Base-by-base conservation (phyloP, 1,139 yeast species). In the Saccharomyces hybrid region DNA sequence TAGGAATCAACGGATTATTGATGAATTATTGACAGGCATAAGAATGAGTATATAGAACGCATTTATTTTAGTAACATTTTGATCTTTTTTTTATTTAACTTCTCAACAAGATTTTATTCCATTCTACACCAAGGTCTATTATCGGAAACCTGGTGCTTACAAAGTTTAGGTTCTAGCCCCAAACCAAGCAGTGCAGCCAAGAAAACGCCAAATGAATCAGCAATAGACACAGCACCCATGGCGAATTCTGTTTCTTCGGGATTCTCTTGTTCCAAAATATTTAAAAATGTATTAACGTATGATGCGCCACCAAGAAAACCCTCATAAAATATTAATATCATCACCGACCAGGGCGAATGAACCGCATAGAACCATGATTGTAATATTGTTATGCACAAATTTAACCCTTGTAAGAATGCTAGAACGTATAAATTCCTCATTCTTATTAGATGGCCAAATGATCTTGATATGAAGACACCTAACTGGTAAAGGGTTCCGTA, bases 401-500 rank as follows among this genome's bases (percentile, higher is more conserved):
- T 91, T 42, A 81, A 24, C n/a, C 77, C 71, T 69, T 93, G 99
- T 46, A 91, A 73, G 0, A 78, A 42, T 0, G 96, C 80, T 11
- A 91, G 79, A 38, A 81, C 53, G 67, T 84, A 84, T 9, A 93
- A 74, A 7, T 75, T 75, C 50, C 71, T 75, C 48, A 90, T 71
- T 50, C 96, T 73, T 38, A 88, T 64, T 56, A 84, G 76, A 6
- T 83, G 76, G 1, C 88, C 83, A 1, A 96, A 88, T 0, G 97
- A 87, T 55, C 98, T 75, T 1, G 97, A 89, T 1, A 93, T 78
- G 64, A 91, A 89, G 0, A 93, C 99, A 6, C 99, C 99, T 6
- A 89, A 69, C 68, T 93, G 98, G 66, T 93, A 93, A 2, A 91
- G 70, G 5, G 95, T 86, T n/a, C 96, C 96, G 66, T 93, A 93